A percentile compares a stretch with the other conserved stretches of the same genome.
These are phyloP conservation scores for Magnaporthiopsis incrustans DNA, from an alignment of 2,329 filamentous ascomycete species.

Conservation along the genomic window DNA sequence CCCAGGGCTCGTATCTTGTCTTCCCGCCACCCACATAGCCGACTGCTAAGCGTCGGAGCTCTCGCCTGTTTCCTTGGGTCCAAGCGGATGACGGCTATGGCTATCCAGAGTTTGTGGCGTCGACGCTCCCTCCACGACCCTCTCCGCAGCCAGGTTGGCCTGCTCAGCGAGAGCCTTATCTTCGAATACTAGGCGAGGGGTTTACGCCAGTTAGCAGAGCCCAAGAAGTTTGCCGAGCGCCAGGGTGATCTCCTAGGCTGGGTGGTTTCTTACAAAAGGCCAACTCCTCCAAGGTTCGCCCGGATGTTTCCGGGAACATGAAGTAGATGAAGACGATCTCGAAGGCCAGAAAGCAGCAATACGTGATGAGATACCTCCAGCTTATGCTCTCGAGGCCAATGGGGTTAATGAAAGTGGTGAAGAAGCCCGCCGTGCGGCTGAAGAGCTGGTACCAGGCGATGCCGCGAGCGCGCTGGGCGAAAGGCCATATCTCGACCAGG, in stretches of 20 bases:
- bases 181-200: not conserved
- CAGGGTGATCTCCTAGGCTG: constrained; percentile 11
- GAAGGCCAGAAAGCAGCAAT: constrained; percentile 23
- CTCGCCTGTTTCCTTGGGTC: not conserved
- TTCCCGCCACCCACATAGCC: too few relatives aligned
- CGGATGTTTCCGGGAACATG: constrained; percentile 17
- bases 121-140: too few relatives aligned
- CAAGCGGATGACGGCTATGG: too few relatives aligned
- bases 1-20: too few relatives aligned
- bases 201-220: too few relatives aligned
- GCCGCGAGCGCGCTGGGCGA: constrained; percentile 22
- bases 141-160: not conserved
- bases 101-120: not conserved
- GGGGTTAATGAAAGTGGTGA: constrained; percentile 24
- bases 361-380: constrained; percentile 24
- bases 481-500: constrained; percentile 24
- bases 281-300: constrained; percentile 17
- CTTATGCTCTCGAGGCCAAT: constrained; percentile 21
- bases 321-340: constrained; percentile 16
- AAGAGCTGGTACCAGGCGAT: constrained; percentile 25
- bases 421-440: constrained; percentile 22
- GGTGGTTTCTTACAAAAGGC: constrained; percentile 15
- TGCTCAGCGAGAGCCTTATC: not conserved
- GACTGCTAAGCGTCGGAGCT: not conserved
- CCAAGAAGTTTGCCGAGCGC: not conserved